Percentiles rank a stretch among this genome's conserved stretches.
These are phyloP conservation scores for Emmonsia crescens DNA, from an alignment of 2,329 filamentous ascomycete genomes.

Conservation along the genomic window DNA sequence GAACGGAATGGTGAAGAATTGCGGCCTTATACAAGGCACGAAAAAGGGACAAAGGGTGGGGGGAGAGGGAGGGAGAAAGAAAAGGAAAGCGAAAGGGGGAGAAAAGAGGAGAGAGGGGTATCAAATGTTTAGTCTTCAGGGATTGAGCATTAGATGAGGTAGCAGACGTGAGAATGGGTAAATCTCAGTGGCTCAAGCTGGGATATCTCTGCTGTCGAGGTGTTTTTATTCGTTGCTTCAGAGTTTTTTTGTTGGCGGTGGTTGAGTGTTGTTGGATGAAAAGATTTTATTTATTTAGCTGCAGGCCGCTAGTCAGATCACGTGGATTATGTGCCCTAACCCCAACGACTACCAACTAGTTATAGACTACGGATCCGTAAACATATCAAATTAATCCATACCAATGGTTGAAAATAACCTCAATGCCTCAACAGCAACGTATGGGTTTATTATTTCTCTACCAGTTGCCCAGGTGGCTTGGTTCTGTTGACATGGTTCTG, in stretches of 20 bases:
- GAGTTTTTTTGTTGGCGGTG: background rate
- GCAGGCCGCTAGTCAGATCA: background rate
- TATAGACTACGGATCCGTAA: too few species aligned
- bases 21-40: slow-evolving; percentile 27
- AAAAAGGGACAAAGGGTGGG: slow-evolving; percentile 20
- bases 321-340: background rate
- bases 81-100: too few species aligned
- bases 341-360: too few species aligned
- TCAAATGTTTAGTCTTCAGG: background rate
- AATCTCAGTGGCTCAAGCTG: background rate
- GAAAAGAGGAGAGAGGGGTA: background rate
- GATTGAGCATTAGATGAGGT: background rate
- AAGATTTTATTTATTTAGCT: background rate
- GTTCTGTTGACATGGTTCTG: background rate
- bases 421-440: background rate
- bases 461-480: background rate
- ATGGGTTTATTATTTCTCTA: background rate
- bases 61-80: background rate
- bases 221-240: background rate
- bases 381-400: too few species aligned
- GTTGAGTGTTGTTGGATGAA: background rate
- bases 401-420: too few species aligned
- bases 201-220: background rate
- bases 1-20: slow-evolving; percentile 11
- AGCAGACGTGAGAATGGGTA: background rate